These are phyloP conservation scores for Mucor indicus DNA, from an alignment of 371 early-diverging fungal genomes.

Conservation along the genomic window DNA sequence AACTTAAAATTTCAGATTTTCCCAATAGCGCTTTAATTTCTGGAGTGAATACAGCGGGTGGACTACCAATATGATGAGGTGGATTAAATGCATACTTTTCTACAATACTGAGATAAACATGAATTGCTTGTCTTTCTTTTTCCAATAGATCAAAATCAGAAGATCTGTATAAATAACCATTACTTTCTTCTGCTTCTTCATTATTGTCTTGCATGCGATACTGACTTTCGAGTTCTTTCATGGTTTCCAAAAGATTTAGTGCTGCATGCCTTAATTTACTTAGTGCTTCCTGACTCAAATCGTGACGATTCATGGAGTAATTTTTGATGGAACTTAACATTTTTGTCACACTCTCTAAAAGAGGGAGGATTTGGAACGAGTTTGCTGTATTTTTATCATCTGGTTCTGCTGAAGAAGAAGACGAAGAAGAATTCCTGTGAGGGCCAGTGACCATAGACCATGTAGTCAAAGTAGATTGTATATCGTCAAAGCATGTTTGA, in stretches of 20 bases:
- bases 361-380: conserved; percentile 33
- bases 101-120: conserved; percentile 28
- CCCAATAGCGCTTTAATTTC: conserved; percentile 38
- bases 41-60: conserved; percentile 33
- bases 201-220: conserved; percentile 28
- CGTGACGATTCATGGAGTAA: conserved; percentile 41
- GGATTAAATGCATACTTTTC: conserved; percentile 42
- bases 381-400: background rate
- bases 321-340: conserved; percentile 40
- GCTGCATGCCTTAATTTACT: conserved; percentile 31
- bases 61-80: conserved; percentile 42
- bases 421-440: conserved; percentile 6
- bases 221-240: conserved; percentile 36
- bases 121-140: conserved; percentile 29
- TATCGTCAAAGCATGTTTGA: conserved; percentile 29
- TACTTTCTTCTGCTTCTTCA: conserved; percentile 9
- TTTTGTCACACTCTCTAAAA: conserved; percentile 38
- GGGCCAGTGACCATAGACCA: conserved; percentile 39
- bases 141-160: conserved; percentile 34
- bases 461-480: conserved; percentile 31
- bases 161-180: conserved; percentile 26
- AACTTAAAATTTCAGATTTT: conserved; percentile 16
- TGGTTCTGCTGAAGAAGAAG: conserved; percentile 4
- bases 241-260: conserved; percentile 27
- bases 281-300: conserved; percentile 30